phyloP scores from a whole-genome alignment of 176 grass and related monocot species.

The Secale cereale region DNA sequence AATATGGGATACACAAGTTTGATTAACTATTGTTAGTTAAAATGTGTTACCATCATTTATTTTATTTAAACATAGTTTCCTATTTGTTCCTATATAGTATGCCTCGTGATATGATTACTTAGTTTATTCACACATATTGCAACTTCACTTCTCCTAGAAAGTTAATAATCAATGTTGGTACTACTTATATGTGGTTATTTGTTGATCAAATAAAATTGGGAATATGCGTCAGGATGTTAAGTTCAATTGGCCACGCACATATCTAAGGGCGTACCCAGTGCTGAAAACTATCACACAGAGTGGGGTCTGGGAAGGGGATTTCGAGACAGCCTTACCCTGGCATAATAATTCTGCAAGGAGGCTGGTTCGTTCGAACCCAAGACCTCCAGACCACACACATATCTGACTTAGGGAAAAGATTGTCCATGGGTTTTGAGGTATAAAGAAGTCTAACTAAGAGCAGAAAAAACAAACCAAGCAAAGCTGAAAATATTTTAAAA shows the following conservation, averaged over 20 bases:
- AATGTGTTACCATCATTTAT: not conserved
- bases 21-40: not conserved
- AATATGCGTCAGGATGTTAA: not conserved
- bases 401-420: not conserved
- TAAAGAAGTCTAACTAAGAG: slow-evolving; percentile 5
- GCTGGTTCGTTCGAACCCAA: no score
- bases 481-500: not conserved
- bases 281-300: no score
- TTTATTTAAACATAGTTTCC: not conserved
- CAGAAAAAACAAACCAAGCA: not conserved
- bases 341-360: no score
- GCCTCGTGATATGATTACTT: not conserved
- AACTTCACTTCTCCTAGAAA: not conserved
- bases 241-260: no score
- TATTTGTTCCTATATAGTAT: not conserved
- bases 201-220: not conserved
- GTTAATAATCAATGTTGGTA: not conserved
- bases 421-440: no score
- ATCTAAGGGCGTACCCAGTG: no score
- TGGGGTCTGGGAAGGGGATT: no score
- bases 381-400: no score
- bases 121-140: not conserved
- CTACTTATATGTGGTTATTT: not conserved
- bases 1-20: not conserved
- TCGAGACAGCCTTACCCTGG: no score